phyloP scores from a whole-genome alignment of 2,329 filamentous ascomycete genomes.

The Monosporascus sp. region DNA sequence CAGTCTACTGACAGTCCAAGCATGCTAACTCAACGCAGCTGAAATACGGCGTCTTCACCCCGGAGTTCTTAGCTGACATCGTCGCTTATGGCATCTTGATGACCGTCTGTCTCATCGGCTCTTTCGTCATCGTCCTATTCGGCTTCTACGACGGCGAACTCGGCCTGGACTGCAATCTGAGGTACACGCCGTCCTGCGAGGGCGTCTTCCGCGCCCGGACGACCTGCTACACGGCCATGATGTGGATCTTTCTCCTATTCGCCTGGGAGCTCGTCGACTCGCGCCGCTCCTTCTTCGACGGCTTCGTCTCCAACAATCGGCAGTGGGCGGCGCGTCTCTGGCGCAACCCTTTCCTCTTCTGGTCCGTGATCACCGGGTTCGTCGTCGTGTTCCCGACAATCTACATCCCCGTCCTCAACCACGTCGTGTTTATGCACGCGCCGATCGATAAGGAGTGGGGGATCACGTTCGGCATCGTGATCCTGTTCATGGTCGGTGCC shows the following conservation, averaged over 20 bases:
- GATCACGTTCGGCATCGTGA: too few relatives aligned
- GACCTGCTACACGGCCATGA: slow-evolving; percentile 63
- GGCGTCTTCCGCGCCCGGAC: slow-evolving; percentile 59
- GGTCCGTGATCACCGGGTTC: slow-evolving; percentile 49
- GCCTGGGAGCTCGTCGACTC: slow-evolving; percentile 68
- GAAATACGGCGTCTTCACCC: slow-evolving; percentile 51
- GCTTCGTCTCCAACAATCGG: slow-evolving; percentile 14
- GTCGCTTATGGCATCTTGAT: slow-evolving; percentile 60
- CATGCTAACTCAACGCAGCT: too few relatives aligned
- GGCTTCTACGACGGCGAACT: slow-evolving; percentile 4
- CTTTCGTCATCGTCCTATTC: slow-evolving; percentile 58
- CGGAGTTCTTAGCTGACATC: slow-evolving; percentile 61
- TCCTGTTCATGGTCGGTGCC: too few relatives aligned
- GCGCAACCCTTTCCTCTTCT: too few relatives aligned
- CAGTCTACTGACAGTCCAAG: too few relatives aligned
- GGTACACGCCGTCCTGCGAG: slow-evolving; percentile 42
- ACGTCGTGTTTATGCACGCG: too few relatives aligned
- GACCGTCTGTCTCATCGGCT: slow-evolving; percentile 53
- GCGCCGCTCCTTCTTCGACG: slow-evolving; percentile 64
- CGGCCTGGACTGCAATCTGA: slow-evolving; percentile 52
- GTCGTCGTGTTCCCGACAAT: slow-evolving; percentile 55
- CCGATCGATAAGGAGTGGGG: too few relatives aligned
- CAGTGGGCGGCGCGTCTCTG: too few relatives aligned
- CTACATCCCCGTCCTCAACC: slow-evolving; percentile 33
- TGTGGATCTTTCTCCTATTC: slow-evolving; percentile 61